Evolutionary conservation across 2,329 filamentous ascomycete species (phyloP), one percentile per base, ranked within the genome.

Genomic region (Pestalotiopsis sp.): DNA sequence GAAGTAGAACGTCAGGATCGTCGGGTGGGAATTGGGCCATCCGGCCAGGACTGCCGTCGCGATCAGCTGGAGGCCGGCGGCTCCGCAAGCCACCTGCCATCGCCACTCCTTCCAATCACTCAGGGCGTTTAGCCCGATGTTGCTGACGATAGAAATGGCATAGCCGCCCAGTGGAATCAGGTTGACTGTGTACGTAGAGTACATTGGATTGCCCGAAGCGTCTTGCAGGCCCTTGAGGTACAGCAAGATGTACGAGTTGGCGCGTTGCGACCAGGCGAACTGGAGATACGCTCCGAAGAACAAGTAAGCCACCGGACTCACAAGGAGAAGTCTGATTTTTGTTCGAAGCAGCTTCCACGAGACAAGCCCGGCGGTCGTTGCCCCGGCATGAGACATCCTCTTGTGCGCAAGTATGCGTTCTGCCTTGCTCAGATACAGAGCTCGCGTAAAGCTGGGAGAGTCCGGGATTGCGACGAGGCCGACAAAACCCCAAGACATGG

Each of bases 91-190:
- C 31, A 82, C 75, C 68, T 82, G 80, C 80, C 80, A 82, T 7
- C 80, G 76, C 80, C 80, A 82, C 27, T 75, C 76, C 69, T 80
- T 81, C 76, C 76, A 77, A 67, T 82, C 80, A 0, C 79, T 80
- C 0, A 82, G 58, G 4, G 76, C 77, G 64, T 81, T 81, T 13
- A 82, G 70, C 1, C 74, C 74, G 13, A 82, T 70, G 25, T 77
- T 82, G 7, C 76, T 77, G 13, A 80, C 69, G 12, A 82, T 82
- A 66, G 80, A 73, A 23, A 75, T 72, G 3, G 71, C 71, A 20
- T 75, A 75, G 9, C 74, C 74, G 13, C 72, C 74, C 3, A 75
- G 71, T 0, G 74, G 73, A 27, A 76, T 73, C 5, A 76, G 59
- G 58, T 75, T 75, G 20, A 76, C 74, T n/a, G 69, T 71, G 45